Conservation (phyloP, 768 basidiomycete species). For the Leccinellum albellum region DNA sequence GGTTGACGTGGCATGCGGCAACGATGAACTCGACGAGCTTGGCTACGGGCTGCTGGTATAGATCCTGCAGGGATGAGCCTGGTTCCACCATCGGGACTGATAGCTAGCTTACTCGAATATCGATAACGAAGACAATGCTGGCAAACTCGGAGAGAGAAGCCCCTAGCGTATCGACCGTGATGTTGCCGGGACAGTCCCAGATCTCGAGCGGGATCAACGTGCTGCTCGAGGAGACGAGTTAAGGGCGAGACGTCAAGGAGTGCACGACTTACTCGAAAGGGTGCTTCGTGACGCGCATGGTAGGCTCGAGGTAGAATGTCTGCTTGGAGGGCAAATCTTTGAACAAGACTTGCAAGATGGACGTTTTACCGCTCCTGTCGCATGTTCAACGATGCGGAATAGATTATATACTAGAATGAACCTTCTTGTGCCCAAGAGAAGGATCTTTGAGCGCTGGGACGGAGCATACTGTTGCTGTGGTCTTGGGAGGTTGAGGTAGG, state of each 20-base stretch:
- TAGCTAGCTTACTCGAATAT: slow-evolving; percentile 69
- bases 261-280: slow-evolving; percentile 66
- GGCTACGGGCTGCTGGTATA: slow-evolving; percentile 79
- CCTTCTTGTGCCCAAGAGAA: slow-evolving; percentile 72
- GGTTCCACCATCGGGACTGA: neutral
- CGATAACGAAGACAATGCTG: slow-evolving; percentile 89
- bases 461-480: slow-evolving; percentile 14
- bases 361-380: slow-evolving; percentile 85
- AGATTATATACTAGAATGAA: slow-evolving; percentile 16
- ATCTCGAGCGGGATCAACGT: slow-evolving; percentile 90
- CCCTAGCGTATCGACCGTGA: slow-evolving; percentile 74
- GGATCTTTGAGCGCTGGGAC: slow-evolving; percentile 55
- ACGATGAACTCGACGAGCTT: slow-evolving; percentile 80
- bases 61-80: slow-evolving; percentile 47
- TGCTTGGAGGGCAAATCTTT: slow-evolving; percentile 78
- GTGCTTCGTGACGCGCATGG: slow-evolving; percentile 71
- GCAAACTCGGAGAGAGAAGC: slow-evolving; percentile 75
- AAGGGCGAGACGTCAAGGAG: neutral
- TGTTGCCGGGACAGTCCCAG: slow-evolving; percentile 92
- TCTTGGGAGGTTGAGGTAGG: slow-evolving; percentile 8
- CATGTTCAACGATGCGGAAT: slow-evolving; percentile 1
- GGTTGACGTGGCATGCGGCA: slow-evolving; percentile 72
- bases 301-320: slow-evolving; percentile 86
- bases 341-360: slow-evolving; percentile 89
- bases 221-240: slow-evolving; percentile 38